phyloP scores from a whole-genome alignment of 495 filamentous ascomycete species.

The Chaetomium fimeti region DNA sequence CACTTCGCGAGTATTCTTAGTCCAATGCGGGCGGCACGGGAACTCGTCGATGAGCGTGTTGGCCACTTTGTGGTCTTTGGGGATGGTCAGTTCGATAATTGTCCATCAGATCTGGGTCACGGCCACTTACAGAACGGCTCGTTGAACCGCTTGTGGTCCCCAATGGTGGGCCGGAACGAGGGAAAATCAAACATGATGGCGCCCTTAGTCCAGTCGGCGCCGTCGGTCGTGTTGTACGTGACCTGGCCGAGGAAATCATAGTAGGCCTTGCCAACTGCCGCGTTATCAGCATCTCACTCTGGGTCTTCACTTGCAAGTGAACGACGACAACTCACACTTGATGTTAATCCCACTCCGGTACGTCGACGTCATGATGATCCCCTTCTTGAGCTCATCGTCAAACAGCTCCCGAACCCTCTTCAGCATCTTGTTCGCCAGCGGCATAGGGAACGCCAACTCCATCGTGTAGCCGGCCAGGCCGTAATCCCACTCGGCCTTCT shows the following conservation, averaged over 20 bases:
- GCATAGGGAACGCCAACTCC: constrained; percentile 52
- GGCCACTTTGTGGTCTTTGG: constrained; percentile 44
- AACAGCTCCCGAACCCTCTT: constrained; percentile 48
- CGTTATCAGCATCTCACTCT: neutral
- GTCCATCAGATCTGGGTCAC: neutral
- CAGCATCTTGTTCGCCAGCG: constrained; percentile 48
- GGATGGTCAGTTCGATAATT: neutral
- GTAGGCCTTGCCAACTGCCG: constrained; percentile 43
- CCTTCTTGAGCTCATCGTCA: constrained; percentile 44
- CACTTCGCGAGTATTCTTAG: constrained; percentile 52
- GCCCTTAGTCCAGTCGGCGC: constrained; percentile 49
- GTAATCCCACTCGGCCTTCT: constrained; percentile 51
- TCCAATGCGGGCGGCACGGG: constrained; percentile 52
- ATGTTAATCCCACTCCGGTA: constrained; percentile 55
- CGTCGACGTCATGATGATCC: constrained; percentile 47
- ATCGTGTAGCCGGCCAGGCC: constrained; percentile 47
- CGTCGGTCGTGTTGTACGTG: constrained; percentile 46
- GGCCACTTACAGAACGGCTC: constrained; percentile 47
- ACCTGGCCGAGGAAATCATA: constrained; percentile 52
- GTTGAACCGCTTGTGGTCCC: constrained; percentile 49
- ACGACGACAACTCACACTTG: constrained; percentile 36
- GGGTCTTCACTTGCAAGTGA: too few species aligned
- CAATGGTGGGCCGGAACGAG: constrained; percentile 43
- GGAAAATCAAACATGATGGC: constrained; percentile 56
- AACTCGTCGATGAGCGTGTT: constrained; percentile 51